Percentiles rank a stretch among this genome's conserved stretches.
phyloP scores from a whole-genome alignment of 2,329 filamentous ascomycete species.

The Cladosporium sp. region DNA sequence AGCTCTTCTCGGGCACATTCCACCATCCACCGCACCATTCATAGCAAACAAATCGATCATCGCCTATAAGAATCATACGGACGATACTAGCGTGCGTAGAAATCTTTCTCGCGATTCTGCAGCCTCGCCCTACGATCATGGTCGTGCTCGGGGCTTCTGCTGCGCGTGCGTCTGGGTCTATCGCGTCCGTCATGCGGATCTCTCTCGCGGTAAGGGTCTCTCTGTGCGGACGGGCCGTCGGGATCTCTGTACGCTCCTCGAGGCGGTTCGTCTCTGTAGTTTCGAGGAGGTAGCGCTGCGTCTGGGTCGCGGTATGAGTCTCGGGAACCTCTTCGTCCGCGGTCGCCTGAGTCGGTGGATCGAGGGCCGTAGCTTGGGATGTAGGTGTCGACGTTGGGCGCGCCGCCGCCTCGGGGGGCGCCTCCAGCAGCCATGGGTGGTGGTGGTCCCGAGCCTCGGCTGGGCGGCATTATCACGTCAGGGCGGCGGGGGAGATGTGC shows the following conservation, averaged over 20 bases:
- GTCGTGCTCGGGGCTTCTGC: constrained; percentile 24
- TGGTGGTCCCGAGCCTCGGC: constrained; percentile 31
- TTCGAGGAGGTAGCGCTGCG: constrained; percentile 7
- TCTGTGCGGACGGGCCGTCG: constrained; percentile 2
- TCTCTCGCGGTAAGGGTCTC: constrained; percentile 7
- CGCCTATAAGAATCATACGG: too few relatives aligned
- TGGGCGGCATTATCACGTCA: constrained; percentile 15
- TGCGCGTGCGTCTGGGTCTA: constrained; percentile 21
- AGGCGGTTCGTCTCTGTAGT: constrained; percentile 2
- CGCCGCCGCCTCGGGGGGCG: constrained; percentile 1
- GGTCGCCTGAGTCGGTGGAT: constrained; percentile 18
- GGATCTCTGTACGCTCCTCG: constrained; percentile 11
- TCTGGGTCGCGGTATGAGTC: constrained; percentile 19
- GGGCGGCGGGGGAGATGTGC: constrained; percentile 20
- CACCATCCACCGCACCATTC: too few relatives aligned
- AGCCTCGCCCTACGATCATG: constrained; percentile 27
- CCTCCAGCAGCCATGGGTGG: constrained; percentile 9
- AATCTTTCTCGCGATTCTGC: constrained; percentile 34
- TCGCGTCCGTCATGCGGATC: neutral
- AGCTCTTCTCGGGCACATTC: too few relatives aligned
- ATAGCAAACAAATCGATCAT: too few relatives aligned
- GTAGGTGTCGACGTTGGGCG: constrained; percentile 38
- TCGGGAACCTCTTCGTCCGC: constrained; percentile 23
- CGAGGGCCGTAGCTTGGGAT: constrained; percentile 38
- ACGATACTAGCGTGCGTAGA: constrained; percentile 27